Conservation (phyloP, 768 basidiomycete genomes). For the Lactifluus hygrophoroides region DNA sequence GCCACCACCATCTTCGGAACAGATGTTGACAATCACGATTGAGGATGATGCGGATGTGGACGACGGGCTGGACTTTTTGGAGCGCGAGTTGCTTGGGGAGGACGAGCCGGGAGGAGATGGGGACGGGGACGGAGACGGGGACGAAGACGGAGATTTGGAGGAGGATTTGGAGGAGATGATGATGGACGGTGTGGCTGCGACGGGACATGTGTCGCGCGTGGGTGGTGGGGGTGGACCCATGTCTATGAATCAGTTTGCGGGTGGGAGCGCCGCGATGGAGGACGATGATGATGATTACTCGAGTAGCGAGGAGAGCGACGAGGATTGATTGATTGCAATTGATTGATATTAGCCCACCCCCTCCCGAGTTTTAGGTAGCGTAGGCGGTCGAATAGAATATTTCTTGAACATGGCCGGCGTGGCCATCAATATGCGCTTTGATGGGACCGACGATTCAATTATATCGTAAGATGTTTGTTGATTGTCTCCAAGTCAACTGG, state of each 20-base stretch:
- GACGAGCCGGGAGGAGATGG: constrained; percentile 13
- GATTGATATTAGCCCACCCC: too few species aligned
- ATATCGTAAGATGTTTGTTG: too few species aligned
- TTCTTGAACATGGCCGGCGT: too few species aligned
- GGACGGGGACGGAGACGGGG: constrained; percentile 36
- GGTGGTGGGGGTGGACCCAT: constrained; percentile 31
- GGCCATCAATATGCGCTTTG: too few species aligned
- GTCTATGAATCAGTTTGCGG: constrained; percentile 43
- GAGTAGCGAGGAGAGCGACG: constrained; percentile 44
- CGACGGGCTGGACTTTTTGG: constrained; percentile 26
- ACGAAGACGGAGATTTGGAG: constrained; percentile 46
- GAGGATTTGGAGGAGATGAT: constrained; percentile 37
- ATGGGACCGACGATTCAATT: too few species aligned
- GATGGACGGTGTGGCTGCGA: constrained; percentile 12
- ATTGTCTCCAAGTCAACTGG: too few species aligned
- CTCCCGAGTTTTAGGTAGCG: too few species aligned
- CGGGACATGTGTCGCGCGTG: constrained; percentile 6
- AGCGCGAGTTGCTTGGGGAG: constrained; percentile 15
- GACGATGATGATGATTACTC: constrained; percentile 45
- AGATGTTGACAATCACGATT: constrained; percentile 31
- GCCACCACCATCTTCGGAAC: constrained; percentile 17
- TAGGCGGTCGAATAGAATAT: too few species aligned
- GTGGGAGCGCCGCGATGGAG: constrained; percentile 25
- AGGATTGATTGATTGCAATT: too few species aligned
- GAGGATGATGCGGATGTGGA: constrained; percentile 30